phyloP scores from a whole-genome alignment of 1,284 basidiomycete genomes.

The Moniliophthora roreri region DNA sequence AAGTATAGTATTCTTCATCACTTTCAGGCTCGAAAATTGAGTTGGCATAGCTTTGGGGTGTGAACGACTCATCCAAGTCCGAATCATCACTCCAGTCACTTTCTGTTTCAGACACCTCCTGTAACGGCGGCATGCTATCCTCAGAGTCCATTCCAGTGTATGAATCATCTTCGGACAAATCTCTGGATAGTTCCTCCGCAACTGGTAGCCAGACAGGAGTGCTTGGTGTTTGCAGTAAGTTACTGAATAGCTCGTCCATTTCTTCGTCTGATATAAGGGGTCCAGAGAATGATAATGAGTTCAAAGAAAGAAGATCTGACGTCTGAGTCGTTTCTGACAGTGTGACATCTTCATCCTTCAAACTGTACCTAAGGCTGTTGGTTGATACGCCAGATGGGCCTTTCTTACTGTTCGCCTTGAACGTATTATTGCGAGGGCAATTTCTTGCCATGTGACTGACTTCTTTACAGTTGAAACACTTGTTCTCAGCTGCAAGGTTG shows the following conservation, averaged over 20 bases:
- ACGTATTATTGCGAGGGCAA: constrained; percentile 9
- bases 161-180: background rate
- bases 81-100: background rate
- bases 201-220: background rate
- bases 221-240: background rate
- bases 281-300: background rate
- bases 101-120: too few species aligned
- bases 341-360: background rate
- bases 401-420: background rate
- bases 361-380: background rate
- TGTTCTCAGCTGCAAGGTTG: background rate
- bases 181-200: background rate
- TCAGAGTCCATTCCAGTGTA: too few species aligned
- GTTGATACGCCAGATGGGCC: constrained; percentile 7
- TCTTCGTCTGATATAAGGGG: background rate
- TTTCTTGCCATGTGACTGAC: constrained; percentile 6
- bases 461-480: constrained; percentile 6
- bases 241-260: background rate
- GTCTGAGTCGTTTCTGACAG: background rate
- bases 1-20: background rate
- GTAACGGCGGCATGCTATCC: too few species aligned
- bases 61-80: background rate
- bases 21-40: background rate
- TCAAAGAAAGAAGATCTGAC: background rate
- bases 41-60: background rate